Conservation (phyloP, 805 yeast genomes). For the Kuraishia floccosa region DNA sequence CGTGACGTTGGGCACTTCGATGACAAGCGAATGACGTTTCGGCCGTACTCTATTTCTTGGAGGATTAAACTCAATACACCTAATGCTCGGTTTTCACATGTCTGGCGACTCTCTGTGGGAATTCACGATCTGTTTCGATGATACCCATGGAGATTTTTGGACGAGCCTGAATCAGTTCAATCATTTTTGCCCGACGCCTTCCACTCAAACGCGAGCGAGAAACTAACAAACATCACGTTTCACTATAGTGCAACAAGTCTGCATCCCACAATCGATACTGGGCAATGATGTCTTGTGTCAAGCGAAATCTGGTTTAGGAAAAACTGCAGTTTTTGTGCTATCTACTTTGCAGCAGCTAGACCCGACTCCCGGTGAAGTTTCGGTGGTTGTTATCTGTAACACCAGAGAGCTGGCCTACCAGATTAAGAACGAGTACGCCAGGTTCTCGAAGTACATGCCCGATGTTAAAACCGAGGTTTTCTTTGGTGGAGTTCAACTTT, state of each 20-base stretch:
- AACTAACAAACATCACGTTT: too few relatives aligned
- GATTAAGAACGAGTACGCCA: slow-evolving; percentile 91
- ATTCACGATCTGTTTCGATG: too few relatives aligned
- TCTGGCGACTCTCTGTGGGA: too few relatives aligned
- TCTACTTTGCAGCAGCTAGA: slow-evolving; percentile 95
- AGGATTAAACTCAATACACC: too few relatives aligned
- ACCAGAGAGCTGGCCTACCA: slow-evolving; percentile 98
- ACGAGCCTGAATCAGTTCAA: too few relatives aligned
- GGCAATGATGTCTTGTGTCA: slow-evolving; percentile 98
- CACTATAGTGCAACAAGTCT: slow-evolving; percentile 83
- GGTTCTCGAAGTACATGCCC: slow-evolving; percentile 98
- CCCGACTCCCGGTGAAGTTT: slow-evolving; percentile 94
- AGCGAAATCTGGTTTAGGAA: slow-evolving; percentile 99
- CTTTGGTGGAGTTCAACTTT: slow-evolving; percentile 89
- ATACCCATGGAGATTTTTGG: too few relatives aligned
- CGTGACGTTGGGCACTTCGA: too few relatives aligned
- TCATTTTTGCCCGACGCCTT: too few relatives aligned
- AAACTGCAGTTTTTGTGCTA: slow-evolving; percentile 94
- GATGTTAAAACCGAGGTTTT: slow-evolving; percentile 94
- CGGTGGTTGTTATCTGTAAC: slow-evolving; percentile 92
- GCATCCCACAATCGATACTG: slow-evolving; percentile 95
- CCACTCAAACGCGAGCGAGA: too few relatives aligned
- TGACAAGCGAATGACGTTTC: too few relatives aligned
- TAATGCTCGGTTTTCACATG: too few relatives aligned
- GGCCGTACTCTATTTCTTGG: too few relatives aligned